Conservation (phyloP, 371 early-diverging fungal species). For the Gilbertella persicaria region DNA sequence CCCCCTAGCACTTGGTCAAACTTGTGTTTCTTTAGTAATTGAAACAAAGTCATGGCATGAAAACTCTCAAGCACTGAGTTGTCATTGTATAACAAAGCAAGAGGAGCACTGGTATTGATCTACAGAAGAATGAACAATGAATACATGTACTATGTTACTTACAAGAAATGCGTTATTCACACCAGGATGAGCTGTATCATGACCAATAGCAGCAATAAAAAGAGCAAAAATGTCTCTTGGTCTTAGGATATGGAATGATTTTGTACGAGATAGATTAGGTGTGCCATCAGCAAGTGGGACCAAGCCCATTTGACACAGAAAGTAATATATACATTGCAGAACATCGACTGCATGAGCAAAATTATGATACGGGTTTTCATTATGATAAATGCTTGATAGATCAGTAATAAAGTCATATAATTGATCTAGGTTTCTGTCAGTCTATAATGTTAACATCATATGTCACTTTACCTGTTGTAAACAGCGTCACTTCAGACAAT, state of each 20-base stretch:
- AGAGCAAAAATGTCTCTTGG: slow-evolving; percentile 71
- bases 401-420: slow-evolving; percentile 63
- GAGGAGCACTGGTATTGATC: slow-evolving; percentile 56
- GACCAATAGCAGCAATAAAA: slow-evolving; percentile 76
- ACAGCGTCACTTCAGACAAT: slow-evolving; percentile 54
- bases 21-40: slow-evolving; percentile 72
- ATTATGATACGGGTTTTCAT: slow-evolving; percentile 82
- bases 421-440: slow-evolving; percentile 36
- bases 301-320: slow-evolving; percentile 65
- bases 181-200: slow-evolving; percentile 87
- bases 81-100: slow-evolving; percentile 91
- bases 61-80: slow-evolving; percentile 91
- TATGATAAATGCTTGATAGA: slow-evolving; percentile 63
- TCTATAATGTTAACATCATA: not conserved
- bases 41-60: slow-evolving; percentile 85
- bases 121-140: not conserved
- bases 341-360: slow-evolving; percentile 87
- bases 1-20: slow-evolving; percentile 42
- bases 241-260: slow-evolving; percentile 35
- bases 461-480: slow-evolving; percentile 55
- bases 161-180: slow-evolving; percentile 78
- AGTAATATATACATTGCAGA: slow-evolving; percentile 76
- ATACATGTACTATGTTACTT: slow-evolving; percentile 7
- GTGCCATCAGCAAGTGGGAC: slow-evolving; percentile 28
- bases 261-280: slow-evolving; percentile 3